Evolutionary conservation across 441 rosid species (phyloP), one percentile per base, ranked within the genome.

Genomic region (Euphorbia celastroides): DNA sequence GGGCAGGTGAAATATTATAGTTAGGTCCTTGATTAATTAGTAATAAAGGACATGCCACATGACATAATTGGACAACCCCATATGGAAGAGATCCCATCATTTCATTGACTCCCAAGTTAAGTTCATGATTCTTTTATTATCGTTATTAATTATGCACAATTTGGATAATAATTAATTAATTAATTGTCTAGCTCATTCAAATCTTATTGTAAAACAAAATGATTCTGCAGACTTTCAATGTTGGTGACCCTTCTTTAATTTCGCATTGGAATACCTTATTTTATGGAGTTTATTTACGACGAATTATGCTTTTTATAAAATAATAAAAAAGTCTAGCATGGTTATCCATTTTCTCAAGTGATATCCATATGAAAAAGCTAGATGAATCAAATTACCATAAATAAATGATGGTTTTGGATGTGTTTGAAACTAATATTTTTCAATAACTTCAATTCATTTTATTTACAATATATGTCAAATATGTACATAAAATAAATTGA

Each of bases 41-140:
- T n/a, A n/a, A n/a, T 64, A 70, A 73, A 70, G 66, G 66, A 77
- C 81, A 77, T 60, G 60, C 57, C 87, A 81, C 83, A 67, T 75
- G 82, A 70, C 71, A 68, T 55, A 73, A 57, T 68, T 64, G 78
- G 77, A 82, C 13, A 34, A 69, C 8, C 77, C 84, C 86, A 78
- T 81, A 76, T 76, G 85, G 58, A 51, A 71, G 74, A 75, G 76
- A 74, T 74, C 77, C 76, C 77, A 57, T 72, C 71, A 72, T 75
- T 66, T 71, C 64, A 59, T 75, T 19, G 30, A 56, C 38, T 61
- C 69, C 70, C 70, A n/a, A n/a, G n/a, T n/a, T n/a, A 65, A 69
- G 34, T 63, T 68, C n/a, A n/a, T n/a, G n/a, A 73, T 9, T 28
- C 46, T 36, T 30, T 42, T 72, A 30, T 25, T 52, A 42, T n/a